Conservation (phyloP, 805 yeast species). For the Scheffersomyces ergatensis region DNA sequence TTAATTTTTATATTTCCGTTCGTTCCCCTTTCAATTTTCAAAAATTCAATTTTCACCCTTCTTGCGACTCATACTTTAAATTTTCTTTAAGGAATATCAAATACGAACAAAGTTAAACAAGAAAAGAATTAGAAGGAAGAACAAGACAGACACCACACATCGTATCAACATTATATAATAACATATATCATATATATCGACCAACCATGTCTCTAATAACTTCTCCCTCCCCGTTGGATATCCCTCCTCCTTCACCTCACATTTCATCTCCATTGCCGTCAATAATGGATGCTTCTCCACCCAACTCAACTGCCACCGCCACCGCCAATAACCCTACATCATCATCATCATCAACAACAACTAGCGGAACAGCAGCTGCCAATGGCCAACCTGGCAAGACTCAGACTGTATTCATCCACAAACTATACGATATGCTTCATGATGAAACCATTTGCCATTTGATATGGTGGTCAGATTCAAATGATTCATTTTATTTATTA, state of each 20-base stretch:
- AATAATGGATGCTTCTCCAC: neutral
- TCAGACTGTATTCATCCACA: constrained; percentile 71
- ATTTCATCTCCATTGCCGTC: neutral
- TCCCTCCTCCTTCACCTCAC: neutral
- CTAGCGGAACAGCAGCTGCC: neutral
- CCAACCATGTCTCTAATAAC: neutral
- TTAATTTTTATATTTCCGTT: too few species aligned
- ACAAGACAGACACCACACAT: too few species aligned
- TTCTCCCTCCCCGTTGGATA: neutral
- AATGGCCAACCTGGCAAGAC: constrained; percentile 22
- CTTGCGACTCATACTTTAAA: too few species aligned
- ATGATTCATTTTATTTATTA: constrained; percentile 71
- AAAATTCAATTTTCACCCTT: too few species aligned
- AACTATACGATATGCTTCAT: constrained; percentile 86
- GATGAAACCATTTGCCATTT: constrained; percentile 68
- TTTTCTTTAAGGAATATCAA: too few species aligned
- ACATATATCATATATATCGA: too few species aligned
- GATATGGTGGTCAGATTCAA: constrained; percentile 79
- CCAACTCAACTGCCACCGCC: neutral
- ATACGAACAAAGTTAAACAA: too few species aligned
- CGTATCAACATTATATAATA: too few species aligned
- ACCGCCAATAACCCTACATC: too few species aligned
- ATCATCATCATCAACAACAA: neutral
- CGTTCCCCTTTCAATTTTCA: too few species aligned
- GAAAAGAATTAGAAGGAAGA: too few species aligned